Evolutionary conservation across 2,329 filamentous ascomycete species (phyloP).

Genomic region (Epichloe gansuensis): DNA sequence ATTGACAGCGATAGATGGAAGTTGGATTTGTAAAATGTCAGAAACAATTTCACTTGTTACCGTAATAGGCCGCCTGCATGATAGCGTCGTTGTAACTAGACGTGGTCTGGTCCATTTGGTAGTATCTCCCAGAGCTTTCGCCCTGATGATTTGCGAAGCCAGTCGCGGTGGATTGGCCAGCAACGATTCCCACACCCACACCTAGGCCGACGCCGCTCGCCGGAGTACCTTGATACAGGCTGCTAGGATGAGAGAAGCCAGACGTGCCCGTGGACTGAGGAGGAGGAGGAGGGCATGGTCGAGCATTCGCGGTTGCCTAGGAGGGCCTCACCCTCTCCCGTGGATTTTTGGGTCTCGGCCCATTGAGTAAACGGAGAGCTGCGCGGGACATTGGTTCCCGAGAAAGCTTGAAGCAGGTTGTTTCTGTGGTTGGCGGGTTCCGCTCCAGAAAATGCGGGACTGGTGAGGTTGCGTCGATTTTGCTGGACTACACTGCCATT

Average conservation of each 20-base stretch:
- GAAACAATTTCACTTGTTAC: constrained; percentile 12
- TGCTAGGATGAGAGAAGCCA: constrained; percentile 37
- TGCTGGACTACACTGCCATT: neutral
- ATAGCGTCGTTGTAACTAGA: constrained; percentile 24
- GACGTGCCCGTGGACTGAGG: constrained; percentile 19
- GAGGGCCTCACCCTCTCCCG: constrained; percentile 10
- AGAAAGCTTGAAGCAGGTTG: constrained; percentile 24
- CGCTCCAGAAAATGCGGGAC: constrained; percentile 3
- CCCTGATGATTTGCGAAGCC: constrained; percentile 4
- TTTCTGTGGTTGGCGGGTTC: constrained; percentile 21
- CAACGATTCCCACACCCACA: constrained; percentile 2
- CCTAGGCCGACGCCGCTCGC: constrained; percentile 11
- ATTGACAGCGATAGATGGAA: neutral
- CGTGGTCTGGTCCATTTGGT: constrained; percentile 22
- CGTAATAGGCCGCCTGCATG: constrained; percentile 21
- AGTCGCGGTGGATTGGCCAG: constrained; percentile 9
- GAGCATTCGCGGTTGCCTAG: constrained; percentile 11
- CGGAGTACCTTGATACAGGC: constrained; percentile 37
- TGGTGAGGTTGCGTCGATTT: constrained; percentile 2
- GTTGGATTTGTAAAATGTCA: neutral
- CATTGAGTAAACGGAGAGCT: constrained; percentile 21
- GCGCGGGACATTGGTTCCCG: constrained; percentile 14
- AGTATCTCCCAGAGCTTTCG: constrained; percentile 12
- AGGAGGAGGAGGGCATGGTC: neutral
- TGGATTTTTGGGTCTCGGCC: constrained; percentile 13